These are phyloP conservation scores for Tieghemiomyces parasiticus DNA, from an alignment of 192 early-diverging fungal species.

Conservation along the genomic window DNA sequence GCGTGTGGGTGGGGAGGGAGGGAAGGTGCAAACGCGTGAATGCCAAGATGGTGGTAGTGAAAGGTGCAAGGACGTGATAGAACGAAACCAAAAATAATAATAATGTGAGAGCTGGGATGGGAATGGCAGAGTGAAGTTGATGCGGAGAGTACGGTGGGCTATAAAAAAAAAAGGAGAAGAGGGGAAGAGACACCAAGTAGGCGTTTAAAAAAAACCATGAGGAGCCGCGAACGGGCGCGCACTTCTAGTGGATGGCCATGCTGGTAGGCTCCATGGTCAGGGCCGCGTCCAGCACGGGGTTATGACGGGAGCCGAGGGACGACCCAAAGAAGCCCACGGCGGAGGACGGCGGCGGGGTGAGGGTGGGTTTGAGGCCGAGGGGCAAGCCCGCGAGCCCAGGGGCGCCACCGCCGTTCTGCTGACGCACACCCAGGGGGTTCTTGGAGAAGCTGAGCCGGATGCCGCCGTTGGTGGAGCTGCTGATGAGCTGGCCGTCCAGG, in stretches of 20 bases:
- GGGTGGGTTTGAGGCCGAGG: background rate
- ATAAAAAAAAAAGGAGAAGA: too few relatives aligned
- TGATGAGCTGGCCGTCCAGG: constrained; percentile 68
- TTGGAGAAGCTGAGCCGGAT: constrained; percentile 94
- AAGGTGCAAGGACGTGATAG: too few relatives aligned
- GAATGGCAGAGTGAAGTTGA: too few relatives aligned
- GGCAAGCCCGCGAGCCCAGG: constrained; percentile 13
- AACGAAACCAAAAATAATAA: too few relatives aligned
- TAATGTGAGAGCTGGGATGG: too few relatives aligned
- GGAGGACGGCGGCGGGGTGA: background rate
- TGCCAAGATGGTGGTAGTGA: too few relatives aligned
- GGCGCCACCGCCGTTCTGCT: constrained; percentile 22
- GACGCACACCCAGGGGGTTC: constrained; percentile 86
- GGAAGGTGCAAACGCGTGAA: too few relatives aligned
- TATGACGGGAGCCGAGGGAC: constrained; percentile 6
- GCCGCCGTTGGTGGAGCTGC: constrained; percentile 80
- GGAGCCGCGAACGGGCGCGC: too few relatives aligned
- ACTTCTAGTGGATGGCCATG: constrained; percentile 3
- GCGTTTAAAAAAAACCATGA: too few relatives aligned
- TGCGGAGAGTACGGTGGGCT: too few relatives aligned
- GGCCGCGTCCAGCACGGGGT: background rate
- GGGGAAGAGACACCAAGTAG: too few relatives aligned
- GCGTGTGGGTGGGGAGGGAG: too few relatives aligned
- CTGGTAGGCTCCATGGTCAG: constrained; percentile 6
- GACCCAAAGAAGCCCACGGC: constrained; percentile 1